Evolutionary conservation across 257 asterid genomes (phyloP).

Genomic region (Verbascum thapsus): DNA sequence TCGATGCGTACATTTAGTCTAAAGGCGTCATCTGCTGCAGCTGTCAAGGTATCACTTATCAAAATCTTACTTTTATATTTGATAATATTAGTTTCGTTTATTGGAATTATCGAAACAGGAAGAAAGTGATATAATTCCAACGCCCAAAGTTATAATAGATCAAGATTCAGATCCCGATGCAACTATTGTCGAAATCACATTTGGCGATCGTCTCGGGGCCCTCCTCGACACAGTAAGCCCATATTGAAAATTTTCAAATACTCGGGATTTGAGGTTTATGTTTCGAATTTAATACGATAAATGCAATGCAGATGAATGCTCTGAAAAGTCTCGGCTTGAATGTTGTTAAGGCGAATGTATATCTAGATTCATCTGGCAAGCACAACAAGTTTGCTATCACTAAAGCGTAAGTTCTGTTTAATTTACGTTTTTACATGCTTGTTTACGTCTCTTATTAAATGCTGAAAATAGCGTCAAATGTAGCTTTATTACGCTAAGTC

Average conservation of each 20-base stretch:
- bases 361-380: slow-evolving; percentile 93
- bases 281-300: too few species aligned
- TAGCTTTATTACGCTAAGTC: slow-evolving; percentile 6
- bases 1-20: slow-evolving; percentile 46
- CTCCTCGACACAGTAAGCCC: slow-evolving; percentile 82
- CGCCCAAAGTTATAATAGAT: slow-evolving; percentile 79
- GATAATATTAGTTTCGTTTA: slow-evolving; percentile 24
- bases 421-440: slow-evolving; percentile 1
- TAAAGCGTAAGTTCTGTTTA: slow-evolving; percentile 60
- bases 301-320: slow-evolving; percentile 75
- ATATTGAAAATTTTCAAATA: neutral
- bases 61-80: slow-evolving; percentile 14
- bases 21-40: slow-evolving; percentile 59
- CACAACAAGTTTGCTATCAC: slow-evolving; percentile 93
- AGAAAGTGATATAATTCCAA: slow-evolving; percentile 70
- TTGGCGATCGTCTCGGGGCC: slow-evolving; percentile 97
- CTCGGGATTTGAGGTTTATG: neutral
- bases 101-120: slow-evolving; percentile 50
- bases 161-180: slow-evolving; percentile 91
- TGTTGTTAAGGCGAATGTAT: slow-evolving; percentile 89
- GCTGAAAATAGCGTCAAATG: neutral
- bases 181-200: slow-evolving; percentile 85
- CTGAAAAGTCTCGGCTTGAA: slow-evolving; percentile 84
- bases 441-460: neutral
- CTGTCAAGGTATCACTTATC: slow-evolving; percentile 70